These are phyloP conservation scores for Gaertneriomyces sp. DNA, from an alignment of 192 early-diverging fungal genomes.

Conservation along the genomic window DNA sequence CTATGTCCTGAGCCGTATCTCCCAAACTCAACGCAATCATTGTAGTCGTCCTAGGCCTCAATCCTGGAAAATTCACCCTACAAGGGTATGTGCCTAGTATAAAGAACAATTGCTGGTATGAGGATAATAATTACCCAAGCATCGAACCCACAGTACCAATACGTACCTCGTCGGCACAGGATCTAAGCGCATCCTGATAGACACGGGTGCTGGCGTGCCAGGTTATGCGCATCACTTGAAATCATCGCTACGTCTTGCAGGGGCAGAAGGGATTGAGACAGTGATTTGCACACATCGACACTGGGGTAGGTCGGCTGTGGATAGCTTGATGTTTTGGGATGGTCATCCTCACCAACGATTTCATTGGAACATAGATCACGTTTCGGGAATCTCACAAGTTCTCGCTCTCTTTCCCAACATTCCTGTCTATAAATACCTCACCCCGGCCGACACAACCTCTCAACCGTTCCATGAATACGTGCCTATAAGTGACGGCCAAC, in stretches of 20 bases:
- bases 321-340: neutral
- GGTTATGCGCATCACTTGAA: conserved; percentile 46
- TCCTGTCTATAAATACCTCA: conserved; percentile 7
- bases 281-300: conserved; percentile 81
- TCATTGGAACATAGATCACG: conserved; percentile 53
- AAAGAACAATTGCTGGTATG: neutral
- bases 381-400: conserved; percentile 57
- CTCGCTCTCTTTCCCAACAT: neutral
- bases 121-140: neutral
- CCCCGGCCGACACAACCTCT: conserved; percentile 1
- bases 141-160: conserved; percentile 56
- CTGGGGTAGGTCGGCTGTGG: conserved; percentile 2
- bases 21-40: neutral
- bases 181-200: conserved; percentile 49
- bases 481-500: conserved; percentile 52
- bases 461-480: conserved; percentile 3
- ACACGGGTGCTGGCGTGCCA: conserved; percentile 50
- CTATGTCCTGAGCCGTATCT: no score
- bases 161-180: conserved; percentile 84
- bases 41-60: conserved; percentile 17
- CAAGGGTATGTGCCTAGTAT: conserved; percentile 11
- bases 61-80: conserved; percentile 23
- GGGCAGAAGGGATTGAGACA: conserved; percentile 37
- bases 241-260: neutral
- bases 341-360: neutral